A percentile compares a stretch with the other conserved stretches of the same genome.
Evolutionary conservation across 805 yeast species (phyloP).

Genomic region (Candida silvatica): DNA sequence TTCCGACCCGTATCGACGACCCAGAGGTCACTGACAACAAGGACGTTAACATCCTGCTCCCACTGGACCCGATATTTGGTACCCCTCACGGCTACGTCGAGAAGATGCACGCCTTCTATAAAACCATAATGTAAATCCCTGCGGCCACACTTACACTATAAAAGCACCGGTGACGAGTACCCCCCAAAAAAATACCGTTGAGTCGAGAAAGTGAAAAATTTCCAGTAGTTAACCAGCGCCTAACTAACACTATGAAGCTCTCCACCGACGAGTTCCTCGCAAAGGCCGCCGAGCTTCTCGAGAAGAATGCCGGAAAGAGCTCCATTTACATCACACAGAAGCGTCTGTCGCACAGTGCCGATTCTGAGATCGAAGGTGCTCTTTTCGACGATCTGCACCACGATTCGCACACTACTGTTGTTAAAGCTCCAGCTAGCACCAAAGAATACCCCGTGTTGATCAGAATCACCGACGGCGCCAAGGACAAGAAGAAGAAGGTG

Average conservation of each 20-base stretch:
- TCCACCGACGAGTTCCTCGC: conserved; percentile 16
- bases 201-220: conserved; percentile 1
- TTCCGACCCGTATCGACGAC: conserved; percentile 11
- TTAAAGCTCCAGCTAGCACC: background rate
- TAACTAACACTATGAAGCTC: background rate
- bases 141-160: background rate
- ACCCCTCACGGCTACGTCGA: conserved; percentile 33
- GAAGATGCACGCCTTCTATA: conserved; percentile 7
- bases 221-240: too few species aligned
- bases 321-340: conserved; percentile 56
- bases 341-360: conserved; percentile 27
- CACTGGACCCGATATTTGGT: conserved; percentile 53
- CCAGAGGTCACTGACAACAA: conserved; percentile 12
- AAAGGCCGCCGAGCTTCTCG: conserved; percentile 14
- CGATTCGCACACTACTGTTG: conserved; percentile 9
- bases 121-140: background rate
- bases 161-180: too few species aligned
- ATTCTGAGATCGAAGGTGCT: conserved; percentile 12
- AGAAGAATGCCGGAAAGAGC: conserved; percentile 25
- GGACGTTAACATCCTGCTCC: conserved; percentile 13
- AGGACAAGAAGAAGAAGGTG: conserved; percentile 38
- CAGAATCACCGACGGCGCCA: conserved; percentile 55
- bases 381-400: conserved; percentile 11
- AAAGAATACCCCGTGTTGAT: conserved; percentile 50
- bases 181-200: too few species aligned